Evolutionary conservation across 2,329 filamentous ascomycete species (phyloP), one percentile per base, ranked within the genome.

Genomic region (Coleophoma eucalyptorum): DNA sequence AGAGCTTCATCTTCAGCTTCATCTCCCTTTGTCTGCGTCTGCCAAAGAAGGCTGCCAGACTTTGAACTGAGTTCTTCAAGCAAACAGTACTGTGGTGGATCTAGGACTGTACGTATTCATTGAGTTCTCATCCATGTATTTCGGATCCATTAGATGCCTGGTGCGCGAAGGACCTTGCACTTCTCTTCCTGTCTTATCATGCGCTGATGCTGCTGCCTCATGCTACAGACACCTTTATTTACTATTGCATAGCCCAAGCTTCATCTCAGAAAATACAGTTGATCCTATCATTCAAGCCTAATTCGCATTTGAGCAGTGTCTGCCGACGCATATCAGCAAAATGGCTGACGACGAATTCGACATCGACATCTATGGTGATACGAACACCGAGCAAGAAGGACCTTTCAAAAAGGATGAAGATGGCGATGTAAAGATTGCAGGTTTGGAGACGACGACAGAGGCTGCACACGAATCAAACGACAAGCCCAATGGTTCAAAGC

Each of bases 261-360:
- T 52, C 57, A 50, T 58, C 54, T 58, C 63, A 60, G 50, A 42
- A 51, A 63, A 61, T 61, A 62, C 58, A 60, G 52, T 55, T 55
- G 37, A 43, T 54, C 54, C 43, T 53, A 48, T 19, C 21, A 41
- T 53, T 48, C 54, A 53, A 53, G 26, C 42, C 41, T 40, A 44
- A 31, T 43, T 46, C 52, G 18, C 46, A 50, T 42, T 50, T 55
- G 45, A 50, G 50, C 44, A 45, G 53, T 47, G 53, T 55, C 47
- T 43, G 45, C 51, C 40, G 18, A 49, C 26, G 44, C 37, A 40
- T 43, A 41, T 32, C 45, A 26, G 19, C 58, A 55, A 51, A 49
- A 87, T 87, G 84, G 81, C 83, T 59, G 84, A 87, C 62, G 83
- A 86, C 62, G 83, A 86, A 61, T 87, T 85, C 67, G 84, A 87